Evolutionary conservation across 2,329 filamentous ascomycete species (phyloP), one percentile per base, ranked within the genome.

Genomic region (Neofusicoccum parvum): DNA sequence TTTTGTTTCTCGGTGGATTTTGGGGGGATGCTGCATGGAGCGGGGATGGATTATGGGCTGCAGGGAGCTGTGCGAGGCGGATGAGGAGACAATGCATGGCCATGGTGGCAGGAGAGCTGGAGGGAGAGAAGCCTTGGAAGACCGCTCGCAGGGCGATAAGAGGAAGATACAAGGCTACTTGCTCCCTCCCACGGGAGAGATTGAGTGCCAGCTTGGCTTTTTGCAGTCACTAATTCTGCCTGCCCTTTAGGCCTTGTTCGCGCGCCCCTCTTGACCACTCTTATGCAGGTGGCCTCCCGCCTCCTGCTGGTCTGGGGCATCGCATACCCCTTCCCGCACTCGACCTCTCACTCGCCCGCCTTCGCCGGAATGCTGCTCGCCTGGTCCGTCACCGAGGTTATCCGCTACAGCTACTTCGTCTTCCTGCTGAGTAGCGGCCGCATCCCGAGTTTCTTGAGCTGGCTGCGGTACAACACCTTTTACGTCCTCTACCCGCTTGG

Each of bases 321-420:
- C 68, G 88, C 92, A 73, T 85, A 88, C 74, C 83, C 85, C 46
- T 97, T 94, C 81, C 91, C 91, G 10, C 79, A 82, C 65, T 85
- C 90, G 62, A 87, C 88, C 2, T 72, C 75, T 67, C 73, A 80
- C 60, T 86, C 83, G 68, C 80, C 85, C 20, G 86, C 85, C 65
- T 96, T 94, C 83, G 83, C 87, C 70, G 86, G 85, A 72, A 92
- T 96, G 92, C 85, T 98, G 66, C 74, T 90, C 65, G 94, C 95
- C 37, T 98, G 95, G 62, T 90, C 88, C 69, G 78, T 92, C 66
- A 97, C 95, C 67, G 95, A 99, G 81, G 91, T 97, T 62, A 90
- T 97, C 72, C 90, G 95, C 64, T 99, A 99, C 85, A 86, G 87
- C 54, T 99, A 92, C 84, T 98, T 98, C 76, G 90, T 91, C 41